These are phyloP conservation scores for Lentinula guzmanii DNA, from an alignment of 768 basidiomycete genomes.

Conservation along the genomic window DNA sequence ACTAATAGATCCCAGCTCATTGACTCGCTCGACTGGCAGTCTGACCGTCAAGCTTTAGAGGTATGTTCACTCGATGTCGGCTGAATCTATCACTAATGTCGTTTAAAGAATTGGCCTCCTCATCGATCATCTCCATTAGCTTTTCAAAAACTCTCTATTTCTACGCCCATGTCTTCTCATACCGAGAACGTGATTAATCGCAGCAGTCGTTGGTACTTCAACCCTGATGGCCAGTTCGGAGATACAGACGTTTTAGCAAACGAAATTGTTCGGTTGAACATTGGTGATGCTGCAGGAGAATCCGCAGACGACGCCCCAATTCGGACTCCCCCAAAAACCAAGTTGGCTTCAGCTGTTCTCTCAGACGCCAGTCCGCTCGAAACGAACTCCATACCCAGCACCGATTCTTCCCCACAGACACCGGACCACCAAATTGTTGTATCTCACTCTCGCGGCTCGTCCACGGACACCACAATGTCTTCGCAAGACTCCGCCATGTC, in stretches of 20 bases:
- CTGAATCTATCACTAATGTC: constrained; percentile 18
- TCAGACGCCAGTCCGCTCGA: constrained; percentile 69
- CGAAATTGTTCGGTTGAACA: constrained; percentile 67
- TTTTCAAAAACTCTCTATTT: constrained; percentile 31
- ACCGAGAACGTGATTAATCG: constrained; percentile 32
- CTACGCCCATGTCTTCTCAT: constrained; percentile 41
- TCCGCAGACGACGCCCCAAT: constrained; percentile 48
- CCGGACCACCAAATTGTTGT: constrained; percentile 61
- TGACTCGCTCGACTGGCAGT: constrained; percentile 44
- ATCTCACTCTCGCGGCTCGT: constrained; percentile 78
- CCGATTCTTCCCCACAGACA: constrained; percentile 66
- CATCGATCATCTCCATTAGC: constrained; percentile 24
- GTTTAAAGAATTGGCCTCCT: constrained; percentile 40
- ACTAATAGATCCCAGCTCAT: constrained; percentile 24
- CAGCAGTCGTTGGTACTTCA: constrained; percentile 57
- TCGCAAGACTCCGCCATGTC: constrained; percentile 52
- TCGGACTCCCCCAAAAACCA: constrained; percentile 65
- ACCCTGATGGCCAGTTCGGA: constrained; percentile 56
- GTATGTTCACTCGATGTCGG: constrained; percentile 24
- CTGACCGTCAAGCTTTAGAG: constrained; percentile 38
- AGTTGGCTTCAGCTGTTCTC: constrained; percentile 43
- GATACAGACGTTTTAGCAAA: constrained; percentile 58
- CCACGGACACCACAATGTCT: constrained; percentile 67
- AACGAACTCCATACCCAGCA: constrained; percentile 63
- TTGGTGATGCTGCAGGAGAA: constrained; percentile 48